Evolutionary conservation across 1,284 basidiomycete species (phyloP).

Genomic region (Ganoderma boninense): DNA sequence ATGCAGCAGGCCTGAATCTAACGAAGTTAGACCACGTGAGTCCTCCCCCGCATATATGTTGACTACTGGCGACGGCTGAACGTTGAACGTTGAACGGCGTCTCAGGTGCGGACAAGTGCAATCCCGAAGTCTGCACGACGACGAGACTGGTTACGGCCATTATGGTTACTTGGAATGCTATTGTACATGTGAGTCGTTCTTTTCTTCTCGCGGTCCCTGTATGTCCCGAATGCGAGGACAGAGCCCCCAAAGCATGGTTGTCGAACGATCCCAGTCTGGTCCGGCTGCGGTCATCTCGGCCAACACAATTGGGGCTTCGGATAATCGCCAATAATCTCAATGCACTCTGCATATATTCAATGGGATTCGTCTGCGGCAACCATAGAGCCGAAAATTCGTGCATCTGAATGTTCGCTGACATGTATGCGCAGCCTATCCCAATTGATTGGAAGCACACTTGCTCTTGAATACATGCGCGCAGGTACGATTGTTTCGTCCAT

Average conservation of each 20-base stretch:
- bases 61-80: slow-evolving; percentile 2
- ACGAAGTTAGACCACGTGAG: slow-evolving; percentile 86
- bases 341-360: not conserved
- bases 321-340: too few relatives aligned
- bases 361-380: not conserved
- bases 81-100: slow-evolving; percentile 12
- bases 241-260: not conserved
- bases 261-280: not conserved
- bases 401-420: slow-evolving; percentile 4
- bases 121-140: slow-evolving; percentile 74
- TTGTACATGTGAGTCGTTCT: slow-evolving; percentile 69
- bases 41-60: slow-evolving; percentile 12
- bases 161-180: slow-evolving; percentile 86
- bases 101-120: slow-evolving; percentile 71
- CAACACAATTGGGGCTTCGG: not conserved
- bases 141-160: slow-evolving; percentile 78
- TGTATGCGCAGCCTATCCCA: slow-evolving; percentile 70
- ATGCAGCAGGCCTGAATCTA: slow-evolving; percentile 86
- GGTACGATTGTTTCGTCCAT: slow-evolving; percentile 47
- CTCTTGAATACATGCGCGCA: slow-evolving; percentile 87
- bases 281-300: not conserved
- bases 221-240: not conserved
- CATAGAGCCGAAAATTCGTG: not conserved
- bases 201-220: not conserved
- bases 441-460: slow-evolving; percentile 85